These are phyloP conservation scores for Leucocoprinus leucothites DNA, from an alignment of 768 basidiomycete species.

Conservation along the genomic window DNA sequence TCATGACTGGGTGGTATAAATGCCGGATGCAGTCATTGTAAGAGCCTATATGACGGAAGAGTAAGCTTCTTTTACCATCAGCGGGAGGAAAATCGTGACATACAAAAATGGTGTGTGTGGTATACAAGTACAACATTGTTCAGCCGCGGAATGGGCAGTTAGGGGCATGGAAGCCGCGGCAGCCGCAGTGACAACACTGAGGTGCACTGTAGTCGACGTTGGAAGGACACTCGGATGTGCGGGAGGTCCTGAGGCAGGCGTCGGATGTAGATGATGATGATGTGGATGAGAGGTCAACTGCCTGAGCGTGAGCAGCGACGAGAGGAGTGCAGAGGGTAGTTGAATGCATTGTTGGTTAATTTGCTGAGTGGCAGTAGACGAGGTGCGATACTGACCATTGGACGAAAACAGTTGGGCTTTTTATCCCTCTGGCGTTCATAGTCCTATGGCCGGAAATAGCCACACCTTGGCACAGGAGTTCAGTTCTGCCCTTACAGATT, in stretches of 20 bases:
- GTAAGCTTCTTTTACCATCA: neutral
- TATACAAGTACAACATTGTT: constrained; percentile 5
- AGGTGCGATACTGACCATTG: constrained; percentile 15
- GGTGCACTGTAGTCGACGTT: constrained; percentile 54
- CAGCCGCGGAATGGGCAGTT: constrained; percentile 64
- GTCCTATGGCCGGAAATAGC: constrained; percentile 15
- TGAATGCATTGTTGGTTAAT: constrained; percentile 23
- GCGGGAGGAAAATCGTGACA: neutral
- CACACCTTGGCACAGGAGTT: neutral
- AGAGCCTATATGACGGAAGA: constrained; percentile 3
- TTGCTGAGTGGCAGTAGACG: neutral
- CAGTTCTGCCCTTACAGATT: constrained; percentile 11
- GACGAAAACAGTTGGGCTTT: constrained; percentile 13
- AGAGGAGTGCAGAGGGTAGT: constrained; percentile 16
- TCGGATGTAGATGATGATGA: constrained; percentile 19
- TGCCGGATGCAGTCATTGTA: constrained; percentile 1
- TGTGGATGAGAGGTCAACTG: constrained; percentile 16
- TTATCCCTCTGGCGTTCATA: constrained; percentile 4
- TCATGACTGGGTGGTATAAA: constrained; percentile 8
- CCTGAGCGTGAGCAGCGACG: constrained; percentile 15
- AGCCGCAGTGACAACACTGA: constrained; percentile 78
- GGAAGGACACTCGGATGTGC: constrained; percentile 20
- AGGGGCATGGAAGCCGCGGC: constrained; percentile 56
- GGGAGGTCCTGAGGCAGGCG: constrained; percentile 18
- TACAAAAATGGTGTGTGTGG: neutral